These are phyloP conservation scores for Marchantia paleacea DNA, from an alignment of 225 moss, liverwort and hornwort species.

Conservation along the genomic window DNA sequence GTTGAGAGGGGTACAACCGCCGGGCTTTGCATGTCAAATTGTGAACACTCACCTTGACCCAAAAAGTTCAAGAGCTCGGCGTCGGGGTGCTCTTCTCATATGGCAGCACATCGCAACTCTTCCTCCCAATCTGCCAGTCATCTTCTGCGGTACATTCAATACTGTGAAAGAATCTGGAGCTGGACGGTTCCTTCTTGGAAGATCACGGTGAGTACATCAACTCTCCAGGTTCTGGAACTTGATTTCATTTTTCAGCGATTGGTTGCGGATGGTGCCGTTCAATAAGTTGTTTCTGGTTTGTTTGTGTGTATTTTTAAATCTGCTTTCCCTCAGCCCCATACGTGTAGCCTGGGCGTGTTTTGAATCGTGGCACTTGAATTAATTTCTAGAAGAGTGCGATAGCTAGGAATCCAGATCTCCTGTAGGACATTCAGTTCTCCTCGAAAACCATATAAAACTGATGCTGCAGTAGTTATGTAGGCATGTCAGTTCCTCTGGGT, in stretches of 20 bases:
- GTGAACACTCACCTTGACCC: slow-evolving; percentile 55
- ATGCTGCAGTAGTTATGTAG: no score
- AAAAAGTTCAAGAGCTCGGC: slow-evolving; percentile 47
- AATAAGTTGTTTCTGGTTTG: no score
- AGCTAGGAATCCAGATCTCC: no score
- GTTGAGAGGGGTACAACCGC: slow-evolving; percentile 48
- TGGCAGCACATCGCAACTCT: slow-evolving; percentile 61
- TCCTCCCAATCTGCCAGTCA: slow-evolving; percentile 50
- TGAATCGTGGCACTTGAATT: no score
- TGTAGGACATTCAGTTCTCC: no score
- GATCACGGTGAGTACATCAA: slow-evolving; percentile 32
- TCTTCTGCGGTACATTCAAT: slow-evolving; percentile 57
- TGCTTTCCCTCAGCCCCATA: no score
- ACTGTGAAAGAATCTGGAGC: slow-evolving; percentile 46
- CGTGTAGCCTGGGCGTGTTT: no score
- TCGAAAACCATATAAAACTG: no score
- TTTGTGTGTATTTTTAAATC: no score
- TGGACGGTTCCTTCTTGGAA: slow-evolving; percentile 48
- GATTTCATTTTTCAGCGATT: not conserved
- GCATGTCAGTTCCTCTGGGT: no score
- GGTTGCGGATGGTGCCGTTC: not conserved
- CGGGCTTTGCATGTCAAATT: slow-evolving; percentile 56
- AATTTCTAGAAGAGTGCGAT: no score
- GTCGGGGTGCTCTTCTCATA: slow-evolving; percentile 52
- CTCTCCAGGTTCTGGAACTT: not conserved